Evolutionary conservation across 306 rosid species (phyloP).

Genomic region (Acacia acuminata): DNA sequence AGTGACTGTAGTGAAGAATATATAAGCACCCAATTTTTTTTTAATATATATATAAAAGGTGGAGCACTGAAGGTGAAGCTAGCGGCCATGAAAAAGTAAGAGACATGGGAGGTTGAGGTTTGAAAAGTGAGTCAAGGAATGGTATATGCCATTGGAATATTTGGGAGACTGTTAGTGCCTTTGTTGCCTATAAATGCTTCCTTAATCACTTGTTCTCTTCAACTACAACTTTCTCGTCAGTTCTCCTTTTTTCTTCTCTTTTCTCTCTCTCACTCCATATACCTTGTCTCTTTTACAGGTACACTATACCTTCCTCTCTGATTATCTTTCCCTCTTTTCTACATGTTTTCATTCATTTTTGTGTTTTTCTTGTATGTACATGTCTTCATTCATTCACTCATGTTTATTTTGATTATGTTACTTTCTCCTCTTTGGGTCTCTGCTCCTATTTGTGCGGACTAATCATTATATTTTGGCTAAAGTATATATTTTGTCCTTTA

Average conservation of each 20-base stretch:
- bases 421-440: background rate
- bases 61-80: background rate
- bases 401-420: background rate
- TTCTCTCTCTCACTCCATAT: background rate
- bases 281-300: conserved; percentile 8
- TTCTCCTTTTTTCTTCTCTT: background rate
- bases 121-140: background rate
- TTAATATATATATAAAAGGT: background rate
- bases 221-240: background rate
- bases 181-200: background rate
- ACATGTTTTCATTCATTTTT: background rate
- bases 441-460: background rate
- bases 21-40: background rate
- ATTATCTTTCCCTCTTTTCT: background rate
- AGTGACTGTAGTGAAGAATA: background rate
- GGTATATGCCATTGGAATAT: conserved; percentile 9
- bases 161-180: background rate
- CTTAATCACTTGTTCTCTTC: background rate
- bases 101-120: background rate
- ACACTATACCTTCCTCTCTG: background rate
- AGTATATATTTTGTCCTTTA: no score
- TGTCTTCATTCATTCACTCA: background rate
- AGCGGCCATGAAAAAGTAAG: background rate
- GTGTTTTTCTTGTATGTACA: background rate
- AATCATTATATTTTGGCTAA: background rate